phyloP scores from a whole-genome alignment of 306 rosid species.

The Begonia masoniana region DNA sequence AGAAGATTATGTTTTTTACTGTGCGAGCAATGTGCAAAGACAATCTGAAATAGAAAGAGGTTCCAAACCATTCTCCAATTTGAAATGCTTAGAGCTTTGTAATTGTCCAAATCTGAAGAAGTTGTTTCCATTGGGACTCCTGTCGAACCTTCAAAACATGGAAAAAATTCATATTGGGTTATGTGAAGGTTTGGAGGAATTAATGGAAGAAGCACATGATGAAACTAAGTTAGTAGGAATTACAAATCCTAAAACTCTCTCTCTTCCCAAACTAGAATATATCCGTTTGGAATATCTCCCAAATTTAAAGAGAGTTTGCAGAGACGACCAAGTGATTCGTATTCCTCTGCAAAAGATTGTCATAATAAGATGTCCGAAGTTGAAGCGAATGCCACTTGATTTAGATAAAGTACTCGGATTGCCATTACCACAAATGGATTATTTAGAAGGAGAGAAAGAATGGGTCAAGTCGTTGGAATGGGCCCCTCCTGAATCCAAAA shows the following conservation, averaged over 20 bases:
- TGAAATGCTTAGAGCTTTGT: neutral
- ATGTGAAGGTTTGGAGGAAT: neutral
- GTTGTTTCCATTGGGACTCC: neutral
- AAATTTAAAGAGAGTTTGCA: neutral
- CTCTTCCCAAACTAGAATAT: neutral
- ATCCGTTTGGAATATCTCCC: neutral
- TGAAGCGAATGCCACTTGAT: too few species aligned
- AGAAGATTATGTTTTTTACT: neutral
- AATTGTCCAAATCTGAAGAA: neutral
- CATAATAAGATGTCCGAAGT: too few species aligned
- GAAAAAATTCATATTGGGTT: neutral
- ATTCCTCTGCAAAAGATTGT: too few species aligned
- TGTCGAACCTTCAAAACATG: neutral
- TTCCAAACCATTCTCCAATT: neutral
- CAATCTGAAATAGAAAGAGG: neutral
- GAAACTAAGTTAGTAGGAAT: neutral
- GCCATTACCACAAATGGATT: too few species aligned
- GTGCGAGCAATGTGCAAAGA: neutral
- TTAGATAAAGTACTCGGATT: too few species aligned
- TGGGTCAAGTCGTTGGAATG: too few species aligned
- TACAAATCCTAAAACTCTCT: neutral
- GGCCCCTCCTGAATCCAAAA: too few species aligned
- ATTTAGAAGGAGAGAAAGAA: too few species aligned
- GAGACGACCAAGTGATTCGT: neutral
- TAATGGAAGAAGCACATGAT: neutral